Evolutionary conservation across 768 basidiomycete genomes (phyloP).

Genomic region (Tulasnella sp.): DNA sequence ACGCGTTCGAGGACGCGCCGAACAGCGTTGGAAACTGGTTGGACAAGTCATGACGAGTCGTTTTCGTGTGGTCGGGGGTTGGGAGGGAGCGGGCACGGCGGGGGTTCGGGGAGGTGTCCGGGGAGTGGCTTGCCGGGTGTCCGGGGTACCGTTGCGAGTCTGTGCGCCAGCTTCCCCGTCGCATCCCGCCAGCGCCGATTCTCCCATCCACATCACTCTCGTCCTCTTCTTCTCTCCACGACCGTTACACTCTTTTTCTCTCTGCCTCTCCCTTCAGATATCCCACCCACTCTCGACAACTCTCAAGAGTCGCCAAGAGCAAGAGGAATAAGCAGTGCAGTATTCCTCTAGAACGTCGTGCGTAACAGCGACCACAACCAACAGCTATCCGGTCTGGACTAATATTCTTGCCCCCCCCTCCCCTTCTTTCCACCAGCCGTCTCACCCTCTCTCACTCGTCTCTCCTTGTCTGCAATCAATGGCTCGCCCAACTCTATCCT

Average conservation of each 20-base stretch:
- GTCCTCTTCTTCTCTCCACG: not conserved
- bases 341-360: not conserved
- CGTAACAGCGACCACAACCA: not conserved
- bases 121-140: not conserved
- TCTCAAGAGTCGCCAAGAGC: not conserved
- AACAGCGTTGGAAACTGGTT: not conserved
- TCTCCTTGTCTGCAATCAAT: conserved; percentile 12
- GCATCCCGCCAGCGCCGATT: not conserved
- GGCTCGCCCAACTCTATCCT: conserved; percentile 40
- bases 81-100: no score
- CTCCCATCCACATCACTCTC: not conserved
- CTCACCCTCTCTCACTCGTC: not conserved
- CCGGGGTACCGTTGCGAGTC: not conserved
- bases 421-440: not conserved
- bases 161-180: not conserved
- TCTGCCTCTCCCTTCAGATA: not conserved
- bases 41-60: no score
- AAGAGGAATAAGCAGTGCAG: conserved; percentile 3
- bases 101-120: no score
- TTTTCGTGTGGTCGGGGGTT: no score
- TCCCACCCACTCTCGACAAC: not conserved
- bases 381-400: not conserved
- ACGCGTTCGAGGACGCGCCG: not conserved
- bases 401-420: not conserved
- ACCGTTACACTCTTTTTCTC: not conserved